phyloP scores from a whole-genome alignment of 805 yeast genomes.

The Candida arabinofermentans region DNA sequence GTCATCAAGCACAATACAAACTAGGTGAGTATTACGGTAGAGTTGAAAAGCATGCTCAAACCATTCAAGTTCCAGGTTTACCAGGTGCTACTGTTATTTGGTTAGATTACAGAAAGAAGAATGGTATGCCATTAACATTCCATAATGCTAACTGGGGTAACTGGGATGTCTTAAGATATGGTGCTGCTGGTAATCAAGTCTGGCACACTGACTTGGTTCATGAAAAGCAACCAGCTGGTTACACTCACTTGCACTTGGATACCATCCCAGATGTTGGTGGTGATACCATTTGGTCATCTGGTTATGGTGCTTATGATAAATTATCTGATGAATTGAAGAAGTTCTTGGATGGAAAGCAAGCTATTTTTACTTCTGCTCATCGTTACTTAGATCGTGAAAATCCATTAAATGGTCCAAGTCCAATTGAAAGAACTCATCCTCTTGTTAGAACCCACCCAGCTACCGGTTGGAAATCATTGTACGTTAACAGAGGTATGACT shows the following conservation, averaged over 20 bases:
- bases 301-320: conserved; percentile 52
- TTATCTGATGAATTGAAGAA: conserved; percentile 45
- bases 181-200: conserved; percentile 23
- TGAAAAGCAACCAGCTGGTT: conserved; percentile 48
- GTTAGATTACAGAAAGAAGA: conserved; percentile 32
- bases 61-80: conserved; percentile 30
- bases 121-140: conserved; percentile 14
- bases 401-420: conserved; percentile 41
- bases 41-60: conserved; percentile 36
- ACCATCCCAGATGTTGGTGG: conserved; percentile 48
- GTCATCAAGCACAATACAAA: conserved; percentile 39
- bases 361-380: conserved; percentile 38
- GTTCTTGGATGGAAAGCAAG: conserved; percentile 48
- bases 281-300: conserved; percentile 50
- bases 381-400: conserved; percentile 34
- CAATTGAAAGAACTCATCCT: conserved; percentile 54
- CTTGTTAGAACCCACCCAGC: conserved; percentile 59
- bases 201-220: conserved; percentile 53
- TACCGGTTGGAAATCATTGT: conserved; percentile 58
- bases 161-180: conserved; percentile 13
- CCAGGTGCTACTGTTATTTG: conserved; percentile 37
- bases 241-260: conserved; percentile 46
- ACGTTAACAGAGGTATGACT: conserved; percentile 47
- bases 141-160: conserved; percentile 16
- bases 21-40: conserved; percentile 43